A percentile compares a stretch with the other conserved stretches of the same genome.
phyloP scores from a whole-genome alignment of 2,329 filamentous ascomycete species.

The Paecilomyces variotii region DNA sequence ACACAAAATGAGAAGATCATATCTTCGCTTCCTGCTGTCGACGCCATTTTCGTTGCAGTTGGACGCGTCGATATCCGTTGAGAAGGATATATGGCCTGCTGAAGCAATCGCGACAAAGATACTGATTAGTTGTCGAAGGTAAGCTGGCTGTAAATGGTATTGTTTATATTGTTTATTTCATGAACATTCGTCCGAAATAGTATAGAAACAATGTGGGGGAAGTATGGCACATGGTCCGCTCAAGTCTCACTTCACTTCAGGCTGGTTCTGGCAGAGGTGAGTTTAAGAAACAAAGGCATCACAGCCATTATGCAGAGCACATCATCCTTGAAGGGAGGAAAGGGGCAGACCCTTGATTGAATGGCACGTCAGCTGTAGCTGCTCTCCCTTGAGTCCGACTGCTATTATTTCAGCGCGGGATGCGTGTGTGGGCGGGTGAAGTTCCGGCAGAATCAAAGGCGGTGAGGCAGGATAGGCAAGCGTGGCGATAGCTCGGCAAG shows the following conservation, averaged over 20 bases:
- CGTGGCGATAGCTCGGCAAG: slow-evolving; percentile 20
- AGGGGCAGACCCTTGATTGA: background rate
- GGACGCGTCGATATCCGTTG: background rate
- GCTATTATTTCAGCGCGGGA: background rate
- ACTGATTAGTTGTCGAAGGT: background rate
- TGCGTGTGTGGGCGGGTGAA: background rate
- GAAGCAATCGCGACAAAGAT: background rate
- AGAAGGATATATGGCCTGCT: background rate
- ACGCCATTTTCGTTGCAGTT: slow-evolving; percentile 21
- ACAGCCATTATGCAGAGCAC: background rate
- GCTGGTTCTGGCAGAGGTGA: background rate
- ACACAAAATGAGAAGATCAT: slow-evolving; percentile 47
- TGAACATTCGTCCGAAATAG: background rate
- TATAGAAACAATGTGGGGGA: background rate
- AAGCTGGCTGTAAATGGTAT: background rate
- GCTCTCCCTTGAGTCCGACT: background rate
- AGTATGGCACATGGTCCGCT: background rate
- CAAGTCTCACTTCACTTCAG: background rate
- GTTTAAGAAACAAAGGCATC: background rate
- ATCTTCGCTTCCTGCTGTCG: slow-evolving; percentile 24
- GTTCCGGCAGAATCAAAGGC: slow-evolving; percentile 4
- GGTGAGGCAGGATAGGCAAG: slow-evolving; percentile 10
- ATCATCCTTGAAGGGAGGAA: background rate
- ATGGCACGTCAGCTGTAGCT: background rate
- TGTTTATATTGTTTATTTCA: background rate